Conservation (phyloP, 257 asterid species). For the Nicotiana sylvestris region DNA sequence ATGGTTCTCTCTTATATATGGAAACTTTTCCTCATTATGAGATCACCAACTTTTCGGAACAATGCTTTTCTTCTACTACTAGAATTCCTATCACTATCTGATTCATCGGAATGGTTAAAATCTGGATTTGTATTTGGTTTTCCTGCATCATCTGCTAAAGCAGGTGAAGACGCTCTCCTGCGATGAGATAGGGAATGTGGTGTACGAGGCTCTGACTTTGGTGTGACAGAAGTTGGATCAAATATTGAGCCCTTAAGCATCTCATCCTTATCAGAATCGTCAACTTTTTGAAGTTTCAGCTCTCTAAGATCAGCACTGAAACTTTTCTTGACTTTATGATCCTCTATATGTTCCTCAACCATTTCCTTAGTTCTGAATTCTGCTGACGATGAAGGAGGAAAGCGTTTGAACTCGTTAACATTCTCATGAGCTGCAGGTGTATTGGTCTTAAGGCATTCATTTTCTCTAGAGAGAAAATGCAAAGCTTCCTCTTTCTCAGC, state of each 20-base stretch:
- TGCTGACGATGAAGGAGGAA: background rate
- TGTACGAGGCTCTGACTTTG: slow-evolving; percentile 11
- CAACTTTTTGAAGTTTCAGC: background rate
- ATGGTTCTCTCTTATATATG: background rate
- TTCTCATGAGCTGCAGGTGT: background rate
- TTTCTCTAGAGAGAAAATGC: slow-evolving; percentile 9
- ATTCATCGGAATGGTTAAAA: background rate
- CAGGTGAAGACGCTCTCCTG: background rate
- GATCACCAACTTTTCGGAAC: slow-evolving; percentile 11
- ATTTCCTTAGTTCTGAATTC: background rate
- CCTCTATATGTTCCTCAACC: background rate
- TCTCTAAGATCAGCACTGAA: background rate
- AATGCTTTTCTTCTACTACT: slow-evolving; percentile 11
- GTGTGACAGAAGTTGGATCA: slow-evolving; percentile 1
- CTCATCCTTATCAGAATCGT: background rate
- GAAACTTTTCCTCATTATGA: slow-evolving; percentile 15
- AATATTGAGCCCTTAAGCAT: slow-evolving; percentile 10
- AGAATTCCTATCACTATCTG: slow-evolving; percentile 7
- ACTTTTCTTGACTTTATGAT: background rate
- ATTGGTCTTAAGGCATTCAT: background rate
- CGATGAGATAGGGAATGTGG: background rate
- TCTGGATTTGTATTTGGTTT: slow-evolving; percentile 3
- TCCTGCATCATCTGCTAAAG: slow-evolving; percentile 2
- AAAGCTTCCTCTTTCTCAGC: slow-evolving; percentile 17
- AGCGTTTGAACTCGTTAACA: background rate